Percentiles rank a stretch among this genome's conserved stretches.
Conservation (phyloP, 805 yeast genomes). For the Monosporozyma aerobia region DNA sequence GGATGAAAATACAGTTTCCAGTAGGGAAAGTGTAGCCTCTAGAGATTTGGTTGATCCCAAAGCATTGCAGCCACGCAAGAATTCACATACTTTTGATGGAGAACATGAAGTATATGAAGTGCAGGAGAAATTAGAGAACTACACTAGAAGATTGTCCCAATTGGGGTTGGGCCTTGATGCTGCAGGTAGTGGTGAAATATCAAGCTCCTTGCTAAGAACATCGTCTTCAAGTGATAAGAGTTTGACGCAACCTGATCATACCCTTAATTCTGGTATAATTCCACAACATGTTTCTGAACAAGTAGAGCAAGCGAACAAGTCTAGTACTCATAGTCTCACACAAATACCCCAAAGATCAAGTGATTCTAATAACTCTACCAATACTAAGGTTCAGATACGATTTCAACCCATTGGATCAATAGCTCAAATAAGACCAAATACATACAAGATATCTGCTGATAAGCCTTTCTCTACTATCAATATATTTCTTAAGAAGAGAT, state of each 20-base stretch:
- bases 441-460: constrained; percentile 21
- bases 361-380: neutral
- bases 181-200: constrained; percentile 4
- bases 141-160: constrained; percentile 18
- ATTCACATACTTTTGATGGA: neutral
- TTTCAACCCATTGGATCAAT: constrained; percentile 29
- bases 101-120: constrained; percentile 4
- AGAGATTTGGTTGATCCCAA: neutral
- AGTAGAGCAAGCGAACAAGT: neutral
- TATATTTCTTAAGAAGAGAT: constrained; percentile 14
- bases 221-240: neutral
- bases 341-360: neutral
- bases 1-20: constrained; percentile 2
- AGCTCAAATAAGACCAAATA: constrained; percentile 18
- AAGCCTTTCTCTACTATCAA: constrained; percentile 23
- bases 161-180: constrained; percentile 19
- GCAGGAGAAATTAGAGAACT: constrained; percentile 20
- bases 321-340: neutral
- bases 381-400: constrained; percentile 7
- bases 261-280: neutral
- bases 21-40: neutral
- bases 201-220: neutral
- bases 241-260: neutral
- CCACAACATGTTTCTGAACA: neutral
- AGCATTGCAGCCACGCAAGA: neutral